Conservation (phyloP, 805 yeast species). For the Kodamaea fukazawae region DNA sequence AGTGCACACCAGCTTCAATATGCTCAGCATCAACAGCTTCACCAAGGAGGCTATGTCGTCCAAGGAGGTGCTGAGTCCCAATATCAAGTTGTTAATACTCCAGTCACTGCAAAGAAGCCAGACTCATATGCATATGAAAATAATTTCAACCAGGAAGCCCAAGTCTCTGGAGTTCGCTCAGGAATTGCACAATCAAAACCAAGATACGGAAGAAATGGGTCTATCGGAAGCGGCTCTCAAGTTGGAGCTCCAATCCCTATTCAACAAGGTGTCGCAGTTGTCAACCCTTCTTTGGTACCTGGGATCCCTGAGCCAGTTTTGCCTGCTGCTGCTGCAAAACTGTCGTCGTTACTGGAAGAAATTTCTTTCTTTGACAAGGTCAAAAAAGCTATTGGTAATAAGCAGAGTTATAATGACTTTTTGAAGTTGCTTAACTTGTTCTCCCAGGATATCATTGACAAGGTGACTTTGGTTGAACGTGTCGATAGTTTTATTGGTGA, state of each 20-base stretch:
- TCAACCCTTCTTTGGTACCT: constrained; percentile 69
- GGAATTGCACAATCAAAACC: constrained; percentile 23
- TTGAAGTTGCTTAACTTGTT: constrained; percentile 82
- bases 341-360: constrained; percentile 74
- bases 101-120: constrained; percentile 16
- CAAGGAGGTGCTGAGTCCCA: constrained; percentile 1
- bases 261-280: constrained; percentile 1
- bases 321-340: constrained; percentile 39
- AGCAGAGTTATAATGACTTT: constrained; percentile 89
- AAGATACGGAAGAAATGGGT: constrained; percentile 10
- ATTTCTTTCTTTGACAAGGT: constrained; percentile 88
- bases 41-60: constrained; percentile 8
- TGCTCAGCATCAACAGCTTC: constrained; percentile 24
- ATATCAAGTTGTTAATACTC: constrained; percentile 4
- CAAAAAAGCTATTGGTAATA: constrained; percentile 82
- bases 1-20: constrained; percentile 15
- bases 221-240: neutral
- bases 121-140: constrained; percentile 33
- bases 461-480: constrained; percentile 73
- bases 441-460: constrained; percentile 88
- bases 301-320: constrained; percentile 83
- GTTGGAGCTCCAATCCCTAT: constrained; percentile 2
- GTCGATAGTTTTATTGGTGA: constrained; percentile 83
- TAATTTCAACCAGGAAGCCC: constrained; percentile 44
- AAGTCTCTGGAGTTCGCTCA: constrained; percentile 47